Conservation (phyloP, 352 stramenopile species). For the Lagenidium giganteum region DNA sequence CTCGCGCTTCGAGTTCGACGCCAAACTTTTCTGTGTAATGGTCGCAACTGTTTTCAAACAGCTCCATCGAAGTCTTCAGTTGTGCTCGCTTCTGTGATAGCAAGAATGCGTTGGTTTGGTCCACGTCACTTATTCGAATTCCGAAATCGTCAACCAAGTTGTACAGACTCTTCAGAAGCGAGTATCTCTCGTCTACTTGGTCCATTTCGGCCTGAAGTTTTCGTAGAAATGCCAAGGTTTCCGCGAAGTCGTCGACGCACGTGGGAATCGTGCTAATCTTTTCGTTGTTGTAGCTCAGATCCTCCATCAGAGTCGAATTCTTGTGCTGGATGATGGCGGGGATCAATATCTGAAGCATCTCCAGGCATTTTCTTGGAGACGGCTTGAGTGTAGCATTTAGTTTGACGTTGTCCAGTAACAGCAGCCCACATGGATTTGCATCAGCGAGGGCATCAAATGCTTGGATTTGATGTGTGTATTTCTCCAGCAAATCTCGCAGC, state of each 20-base stretch:
- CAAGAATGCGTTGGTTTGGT: conserved; percentile 73
- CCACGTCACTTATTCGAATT: conserved; percentile 56
- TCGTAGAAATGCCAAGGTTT: conserved; percentile 46
- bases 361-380: conserved; percentile 55
- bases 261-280: conserved; percentile 65
- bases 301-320: conserved; percentile 48
- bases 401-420: conserved; percentile 52
- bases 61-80: conserved; percentile 67
- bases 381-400: conserved; percentile 62
- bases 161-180: conserved; percentile 47
- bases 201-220: conserved; percentile 45
- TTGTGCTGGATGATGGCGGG: conserved; percentile 53
- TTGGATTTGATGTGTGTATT: conserved; percentile 54
- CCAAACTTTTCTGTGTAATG: conserved; percentile 75
- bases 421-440: conserved; percentile 30
- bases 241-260: conserved; percentile 67
- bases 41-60: conserved; percentile 66
- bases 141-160: conserved; percentile 63
- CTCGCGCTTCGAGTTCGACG: conserved; percentile 57
- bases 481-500: conserved; percentile 50
- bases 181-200: conserved; percentile 48
- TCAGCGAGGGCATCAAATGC: conserved; percentile 52
- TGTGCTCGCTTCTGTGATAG: conserved; percentile 70
- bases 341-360: conserved; percentile 48
- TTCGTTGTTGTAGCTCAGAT: conserved; percentile 54